Evolutionary conservation across 352 stramenopile species (phyloP).

Genomic region (Phytophthora citrophthora): DNA sequence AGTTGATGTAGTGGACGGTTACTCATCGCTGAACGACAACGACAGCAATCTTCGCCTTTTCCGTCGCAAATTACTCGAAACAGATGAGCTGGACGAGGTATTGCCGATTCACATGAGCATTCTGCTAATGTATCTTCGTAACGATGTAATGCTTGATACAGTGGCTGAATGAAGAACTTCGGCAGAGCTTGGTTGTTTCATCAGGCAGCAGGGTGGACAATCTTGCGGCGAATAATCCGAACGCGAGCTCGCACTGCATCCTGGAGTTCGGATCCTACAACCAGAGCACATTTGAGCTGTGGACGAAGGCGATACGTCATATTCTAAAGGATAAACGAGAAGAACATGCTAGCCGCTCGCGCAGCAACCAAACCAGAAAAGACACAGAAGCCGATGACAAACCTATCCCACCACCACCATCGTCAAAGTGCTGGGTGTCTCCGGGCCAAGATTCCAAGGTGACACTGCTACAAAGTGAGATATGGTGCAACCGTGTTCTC

Average conservation of each 20-base stretch:
- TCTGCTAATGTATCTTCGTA: neutral
- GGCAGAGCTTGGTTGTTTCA: constrained; percentile 56
- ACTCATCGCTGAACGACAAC: constrained; percentile 33
- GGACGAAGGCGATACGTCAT: constrained; percentile 83
- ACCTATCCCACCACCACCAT: neutral
- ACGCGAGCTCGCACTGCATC: constrained; percentile 66
- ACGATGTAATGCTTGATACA: constrained; percentile 19
- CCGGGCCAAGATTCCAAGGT: constrained; percentile 84
- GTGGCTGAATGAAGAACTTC: constrained; percentile 80
- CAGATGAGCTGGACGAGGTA: constrained; percentile 80
- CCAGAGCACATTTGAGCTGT: constrained; percentile 86
- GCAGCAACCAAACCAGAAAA: constrained; percentile 29
- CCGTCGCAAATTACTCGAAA: constrained; percentile 76
- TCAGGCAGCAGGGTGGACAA: constrained; percentile 51
- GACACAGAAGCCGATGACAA: constrained; percentile 16
- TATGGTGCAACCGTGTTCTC: constrained; percentile 86
- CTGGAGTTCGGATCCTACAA: constrained; percentile 84
- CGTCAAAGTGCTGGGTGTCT: constrained; percentile 62
- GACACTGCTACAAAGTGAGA: constrained; percentile 84
- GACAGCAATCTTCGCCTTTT: constrained; percentile 60
- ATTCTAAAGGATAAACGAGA: constrained; percentile 68
- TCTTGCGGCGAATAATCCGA: constrained; percentile 59
- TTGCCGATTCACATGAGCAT: neutral
- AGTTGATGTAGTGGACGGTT: constrained; percentile 62
- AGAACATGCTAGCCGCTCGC: constrained; percentile 19